phyloP scores from a whole-genome alignment of 768 basidiomycete genomes.

The Gloeopeniophorella convolvens region DNA sequence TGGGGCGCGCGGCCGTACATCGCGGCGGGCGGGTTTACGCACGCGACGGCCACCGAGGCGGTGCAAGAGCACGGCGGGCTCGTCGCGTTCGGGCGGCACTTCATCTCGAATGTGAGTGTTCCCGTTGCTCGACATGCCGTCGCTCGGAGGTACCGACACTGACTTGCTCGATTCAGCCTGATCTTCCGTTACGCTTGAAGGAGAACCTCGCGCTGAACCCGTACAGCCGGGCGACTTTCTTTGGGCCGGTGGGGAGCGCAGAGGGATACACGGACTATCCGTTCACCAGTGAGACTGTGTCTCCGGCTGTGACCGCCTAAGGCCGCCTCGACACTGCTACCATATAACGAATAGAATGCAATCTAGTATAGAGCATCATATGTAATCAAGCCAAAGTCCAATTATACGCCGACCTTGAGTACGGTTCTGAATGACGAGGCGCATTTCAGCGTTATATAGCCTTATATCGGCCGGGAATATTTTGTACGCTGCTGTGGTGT shows the following conservation, averaged over 20 bases:
- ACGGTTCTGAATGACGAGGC: too few relatives aligned
- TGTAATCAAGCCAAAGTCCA: too few relatives aligned
- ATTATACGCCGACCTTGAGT: too few relatives aligned
- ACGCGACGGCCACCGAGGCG: background rate
- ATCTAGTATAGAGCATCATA: too few relatives aligned
- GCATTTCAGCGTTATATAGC: too few relatives aligned
- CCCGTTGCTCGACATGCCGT: background rate
- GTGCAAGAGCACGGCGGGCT: conserved; percentile 10
- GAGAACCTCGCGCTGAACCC: background rate
- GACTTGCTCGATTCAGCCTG: too few relatives aligned
- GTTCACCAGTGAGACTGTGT: background rate
- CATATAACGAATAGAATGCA: too few relatives aligned
- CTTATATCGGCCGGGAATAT: too few relatives aligned
- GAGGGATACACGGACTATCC: conserved; percentile 15
- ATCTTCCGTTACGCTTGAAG: conserved; percentile 16
- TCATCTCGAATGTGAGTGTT: conserved; percentile 10
- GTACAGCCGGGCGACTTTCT: conserved; percentile 9
- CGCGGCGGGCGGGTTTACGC: conserved; percentile 2
- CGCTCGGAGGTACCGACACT: rapidly evolving
- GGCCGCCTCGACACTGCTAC: too few relatives aligned
- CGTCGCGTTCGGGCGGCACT: conserved; percentile 9
- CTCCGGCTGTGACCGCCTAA: too few relatives aligned
- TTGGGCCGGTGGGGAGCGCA: background rate
- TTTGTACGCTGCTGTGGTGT: too few relatives aligned
- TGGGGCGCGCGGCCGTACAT: conserved; percentile 5